Base-by-base conservation (phyloP, 306 rosid species). In the Mimosa bimucronata region DNA sequence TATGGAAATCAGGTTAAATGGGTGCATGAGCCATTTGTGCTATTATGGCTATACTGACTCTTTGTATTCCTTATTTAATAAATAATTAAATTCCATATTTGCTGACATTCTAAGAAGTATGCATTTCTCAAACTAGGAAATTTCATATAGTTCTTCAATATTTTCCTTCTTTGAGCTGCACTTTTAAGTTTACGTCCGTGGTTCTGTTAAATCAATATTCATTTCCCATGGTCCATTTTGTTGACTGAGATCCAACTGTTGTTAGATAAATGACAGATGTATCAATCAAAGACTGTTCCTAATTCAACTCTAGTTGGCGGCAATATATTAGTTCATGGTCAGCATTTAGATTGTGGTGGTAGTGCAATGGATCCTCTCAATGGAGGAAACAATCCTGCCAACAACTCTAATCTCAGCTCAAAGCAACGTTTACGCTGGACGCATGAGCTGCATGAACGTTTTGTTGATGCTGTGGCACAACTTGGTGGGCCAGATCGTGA, bases 401-500 rank as follows among this genome's bases (percentile, higher is more conserved):
- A 83, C 87, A 91, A 87, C 80, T 67, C 96, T 29, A 92, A 91
- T 80, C 92, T 89, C 61, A 68, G 90, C 85, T 93, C 99, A 34
- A 96, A 93, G 87, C 98, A 91, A 73, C 88, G 99, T 66, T 81
- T 96, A 67, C 94, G 97, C 71, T 96, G 99, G 99, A 96, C 99
- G 1, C 92, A 93, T 79, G 99, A 96, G 52, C 91, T 96, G 77
- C 99, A 96, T 72, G 98, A 96, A 61, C 97, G 97, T 83, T 96
- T 96, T 81, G 92, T 96, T 67, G 97, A 93, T 89, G 98, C 99
- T 15, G 99, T 96, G 81, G 93, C 91, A 85, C 98, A 96, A 83
- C 99, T 96, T 78, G 99, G 99, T 16, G 99, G 99, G 69, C 99
- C 99, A 74, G 99, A 96, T 85, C 94, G 99, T 96, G 90, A 93